Evolutionary conservation across 495 filamentous ascomycete species (phyloP).

Genomic region (Penicillium cinerascens): DNA sequence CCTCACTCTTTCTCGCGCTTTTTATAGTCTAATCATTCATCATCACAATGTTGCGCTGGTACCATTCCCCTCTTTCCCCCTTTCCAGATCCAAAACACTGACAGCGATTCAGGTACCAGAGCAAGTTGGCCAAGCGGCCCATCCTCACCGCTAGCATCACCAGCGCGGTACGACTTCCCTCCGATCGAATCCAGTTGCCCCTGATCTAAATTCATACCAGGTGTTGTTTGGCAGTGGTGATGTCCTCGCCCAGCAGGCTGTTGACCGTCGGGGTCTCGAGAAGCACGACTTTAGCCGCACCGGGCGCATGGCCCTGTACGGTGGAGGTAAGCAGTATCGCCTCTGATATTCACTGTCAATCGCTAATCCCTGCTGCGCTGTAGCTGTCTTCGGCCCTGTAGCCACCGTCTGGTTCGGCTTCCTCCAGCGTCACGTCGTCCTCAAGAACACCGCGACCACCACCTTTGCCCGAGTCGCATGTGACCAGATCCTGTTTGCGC

Average conservation of each 20-base stretch:
- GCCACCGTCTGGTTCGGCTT: slow-evolving; percentile 87
- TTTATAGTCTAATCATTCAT: background rate
- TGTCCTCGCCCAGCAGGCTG: slow-evolving; percentile 86
- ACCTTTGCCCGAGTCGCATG: slow-evolving; percentile 75
- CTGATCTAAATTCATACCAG: slow-evolving; percentile 32
- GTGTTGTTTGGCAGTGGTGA: slow-evolving; percentile 91
- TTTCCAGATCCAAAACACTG: slow-evolving; percentile 6
- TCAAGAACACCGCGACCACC: slow-evolving; percentile 63
- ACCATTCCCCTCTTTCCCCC: background rate
- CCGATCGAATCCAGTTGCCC: background rate
- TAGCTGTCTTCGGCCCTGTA: slow-evolving; percentile 85
- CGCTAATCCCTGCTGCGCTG: background rate
- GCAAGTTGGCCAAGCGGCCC: slow-evolving; percentile 73
- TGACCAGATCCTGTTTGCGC: slow-evolving; percentile 87
- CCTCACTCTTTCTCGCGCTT: background rate
- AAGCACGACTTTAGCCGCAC: slow-evolving; percentile 82
- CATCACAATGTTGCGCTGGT: slow-evolving; percentile 45
- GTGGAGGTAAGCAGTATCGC: slow-evolving; percentile 60
- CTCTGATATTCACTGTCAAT: slow-evolving; percentile 8
- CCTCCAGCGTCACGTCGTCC: slow-evolving; percentile 64
- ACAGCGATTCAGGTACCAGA: slow-evolving; percentile 69
- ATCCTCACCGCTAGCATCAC: slow-evolving; percentile 86
- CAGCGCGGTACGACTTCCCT: slow-evolving; percentile 56
- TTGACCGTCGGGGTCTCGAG: slow-evolving; percentile 73
- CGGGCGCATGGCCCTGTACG: slow-evolving; percentile 87